Evolutionary conservation across 2,329 filamentous ascomycete genomes (phyloP), one percentile per base, ranked within the genome.

Genomic region (Cadophora luteo-olivacea): DNA sequence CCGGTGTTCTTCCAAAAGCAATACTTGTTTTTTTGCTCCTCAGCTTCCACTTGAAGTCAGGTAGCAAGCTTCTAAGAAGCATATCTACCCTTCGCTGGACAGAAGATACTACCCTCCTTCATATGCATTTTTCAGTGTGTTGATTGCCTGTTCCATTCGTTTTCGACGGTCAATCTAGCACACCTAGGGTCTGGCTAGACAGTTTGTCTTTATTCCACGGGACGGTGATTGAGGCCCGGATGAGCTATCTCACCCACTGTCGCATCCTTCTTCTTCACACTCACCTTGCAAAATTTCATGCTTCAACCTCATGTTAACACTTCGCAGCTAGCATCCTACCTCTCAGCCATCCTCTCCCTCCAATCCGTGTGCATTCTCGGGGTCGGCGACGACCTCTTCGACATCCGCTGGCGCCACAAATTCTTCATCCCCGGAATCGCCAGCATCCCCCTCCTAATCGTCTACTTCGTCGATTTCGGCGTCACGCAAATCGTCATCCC

Each of bases 381-480:
- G 65, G 91, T 99, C 69, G 92, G 93, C 73, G 96, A 99, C 81
- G 96, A 99, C 81, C 87, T 97, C 63, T 97, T 99, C 81, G 96
- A 99, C 80, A 97, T 99, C 77, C 89, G 96, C 78, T 99, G 96
- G 96, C 91, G 96, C 65, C 95, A 99, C 86, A 99, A 99, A 83
- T 94, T 97, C 82, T 92, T 97, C 84, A 97, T 99, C 75, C 96
- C 96, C 6, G 96, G 93, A 68, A 92, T 99, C 75, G 94, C 94
- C 67, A 91, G 93, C 58, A 93, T 98, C 69, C 96, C 96, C 19
- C 91, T 98, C 81, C 89, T 99, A 12, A 92, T 97, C 71, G 92
- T 99, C 75, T 99, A 99, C 85, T 97, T 97, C 82, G 94, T 98
- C 80, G 95, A 98, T 81, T 99, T 98, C 79, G 95, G 94, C 72